phyloP scores from a whole-genome alignment of 345 rosid genomes.

The Nasturtium officinale region DNA sequence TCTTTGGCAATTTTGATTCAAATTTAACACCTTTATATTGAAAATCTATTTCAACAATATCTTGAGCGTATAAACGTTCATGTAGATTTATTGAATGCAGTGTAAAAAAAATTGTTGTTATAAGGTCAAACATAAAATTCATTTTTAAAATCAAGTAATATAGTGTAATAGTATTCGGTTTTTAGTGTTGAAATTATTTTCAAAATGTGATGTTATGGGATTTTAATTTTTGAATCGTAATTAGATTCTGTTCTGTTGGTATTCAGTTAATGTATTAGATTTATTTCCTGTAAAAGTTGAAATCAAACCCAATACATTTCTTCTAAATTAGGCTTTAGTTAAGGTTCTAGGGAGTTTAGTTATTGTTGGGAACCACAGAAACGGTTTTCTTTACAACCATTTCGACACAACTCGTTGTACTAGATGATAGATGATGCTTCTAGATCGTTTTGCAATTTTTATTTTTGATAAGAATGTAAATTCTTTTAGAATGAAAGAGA shows the following conservation, averaged over 20 bases:
- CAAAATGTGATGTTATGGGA: neutral
- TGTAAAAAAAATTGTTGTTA: too few species aligned
- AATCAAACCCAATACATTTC: neutral
- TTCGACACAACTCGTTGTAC: neutral
- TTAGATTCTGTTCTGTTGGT: neutral
- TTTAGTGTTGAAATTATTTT: neutral
- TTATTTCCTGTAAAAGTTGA: too few species aligned
- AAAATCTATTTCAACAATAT: neutral
- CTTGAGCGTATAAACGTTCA: neutral
- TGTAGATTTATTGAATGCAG: neutral
- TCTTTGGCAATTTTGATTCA: too few species aligned
- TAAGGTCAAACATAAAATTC: too few species aligned
- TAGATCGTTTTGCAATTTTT: neutral
- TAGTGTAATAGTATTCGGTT: neutral
- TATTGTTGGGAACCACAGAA: conserved; percentile 13
- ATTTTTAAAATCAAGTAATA: neutral
- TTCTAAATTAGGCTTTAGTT: neutral
- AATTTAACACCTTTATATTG: neutral
- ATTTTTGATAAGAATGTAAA: too few species aligned
- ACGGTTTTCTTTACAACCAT: neutral
- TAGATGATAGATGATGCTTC: neutral
- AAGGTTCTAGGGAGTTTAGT: neutral
- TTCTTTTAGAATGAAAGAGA: too few species aligned
- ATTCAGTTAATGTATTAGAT: too few species aligned
- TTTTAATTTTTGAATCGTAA: too few species aligned